phyloP scores from a whole-genome alignment of 1,284 basidiomycete genomes.

The Hortiboletus rubellus region DNA sequence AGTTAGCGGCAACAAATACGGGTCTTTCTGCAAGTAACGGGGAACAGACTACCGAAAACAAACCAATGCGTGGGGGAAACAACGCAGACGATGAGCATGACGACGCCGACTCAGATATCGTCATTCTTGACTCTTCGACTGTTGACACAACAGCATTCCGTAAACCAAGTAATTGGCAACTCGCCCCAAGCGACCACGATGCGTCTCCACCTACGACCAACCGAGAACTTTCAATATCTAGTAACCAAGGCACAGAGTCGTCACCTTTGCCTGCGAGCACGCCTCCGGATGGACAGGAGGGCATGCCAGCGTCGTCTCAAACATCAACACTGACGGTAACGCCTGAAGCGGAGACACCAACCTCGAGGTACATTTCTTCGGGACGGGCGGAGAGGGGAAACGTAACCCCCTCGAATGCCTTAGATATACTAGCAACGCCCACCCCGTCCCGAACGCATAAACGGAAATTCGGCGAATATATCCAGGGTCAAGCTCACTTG shows the following conservation, averaged over 20 bases:
- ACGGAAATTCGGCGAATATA: conserved; percentile 26
- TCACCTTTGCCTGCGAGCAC: conserved; percentile 23
- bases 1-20: conserved; percentile 6
- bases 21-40: not conserved
- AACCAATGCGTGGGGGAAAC: not conserved
- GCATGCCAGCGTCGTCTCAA: conserved; percentile 9
- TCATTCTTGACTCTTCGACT: conserved; percentile 32
- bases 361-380: not conserved
- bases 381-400: not conserved
- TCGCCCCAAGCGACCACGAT: not conserved
- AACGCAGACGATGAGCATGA: conserved; percentile 3
- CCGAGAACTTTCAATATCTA: conserved; percentile 5
- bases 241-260: not conserved
- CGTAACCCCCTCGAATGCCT: not conserved
- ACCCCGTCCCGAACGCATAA: conserved; percentile 20
- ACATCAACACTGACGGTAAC: not conserved
- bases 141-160: conserved; percentile 28
- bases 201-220: not conserved
- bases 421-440: conserved; percentile 17
- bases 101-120: conserved; percentile 29
- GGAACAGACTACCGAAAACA: not conserved
- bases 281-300: conserved; percentile 14
- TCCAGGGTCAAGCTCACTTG: conserved; percentile 1
- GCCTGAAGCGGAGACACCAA: conserved; percentile 5
- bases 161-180: conserved; percentile 12